These are phyloP conservation scores for Crucibulum laeve DNA, from an alignment of 768 basidiomycete species.

Conservation along the genomic window DNA sequence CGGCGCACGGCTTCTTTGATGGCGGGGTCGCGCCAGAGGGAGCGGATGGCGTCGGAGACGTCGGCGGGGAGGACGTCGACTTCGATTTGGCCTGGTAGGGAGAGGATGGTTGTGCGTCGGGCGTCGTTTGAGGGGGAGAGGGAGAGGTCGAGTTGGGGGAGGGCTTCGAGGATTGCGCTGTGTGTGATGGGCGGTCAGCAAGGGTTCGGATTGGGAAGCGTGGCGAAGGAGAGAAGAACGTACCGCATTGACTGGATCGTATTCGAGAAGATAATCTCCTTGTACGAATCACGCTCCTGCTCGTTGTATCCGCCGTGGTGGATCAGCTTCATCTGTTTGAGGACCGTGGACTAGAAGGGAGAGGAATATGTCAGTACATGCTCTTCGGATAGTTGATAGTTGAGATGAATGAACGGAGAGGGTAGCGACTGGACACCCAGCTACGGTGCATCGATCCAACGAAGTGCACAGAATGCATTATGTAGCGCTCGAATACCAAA, in stretches of 20 bases:
- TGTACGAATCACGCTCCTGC: constrained; percentile 88
- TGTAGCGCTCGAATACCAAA: too few species aligned
- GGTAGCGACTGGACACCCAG: too few species aligned
- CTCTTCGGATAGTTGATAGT: too few species aligned
- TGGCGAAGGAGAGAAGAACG: not conserved
- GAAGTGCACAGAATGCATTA: too few species aligned
- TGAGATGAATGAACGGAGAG: too few species aligned
- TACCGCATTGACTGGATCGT: constrained; percentile 89
- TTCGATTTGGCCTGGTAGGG: constrained; percentile 76
- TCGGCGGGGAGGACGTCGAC: constrained; percentile 70
- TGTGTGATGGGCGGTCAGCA: not conserved
- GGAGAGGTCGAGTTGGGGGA: constrained; percentile 77
- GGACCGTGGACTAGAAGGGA: constrained; percentile 39
- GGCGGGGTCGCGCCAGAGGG: constrained; percentile 77
- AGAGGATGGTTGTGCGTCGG: constrained; percentile 61
- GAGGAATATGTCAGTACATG: too few species aligned
- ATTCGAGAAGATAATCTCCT: constrained; percentile 93
- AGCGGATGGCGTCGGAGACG: constrained; percentile 73
- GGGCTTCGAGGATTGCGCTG: constrained; percentile 84
- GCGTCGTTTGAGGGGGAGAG: constrained; percentile 69
- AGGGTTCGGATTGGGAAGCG: not conserved
- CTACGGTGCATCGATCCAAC: too few species aligned
- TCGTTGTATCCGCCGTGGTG: constrained; percentile 89
- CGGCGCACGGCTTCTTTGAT: constrained; percentile 81
- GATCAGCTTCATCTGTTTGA: constrained; percentile 98